Conservation (phyloP, 2,329 filamentous ascomycete species). For the Pseudocercospora cruenta region DNA sequence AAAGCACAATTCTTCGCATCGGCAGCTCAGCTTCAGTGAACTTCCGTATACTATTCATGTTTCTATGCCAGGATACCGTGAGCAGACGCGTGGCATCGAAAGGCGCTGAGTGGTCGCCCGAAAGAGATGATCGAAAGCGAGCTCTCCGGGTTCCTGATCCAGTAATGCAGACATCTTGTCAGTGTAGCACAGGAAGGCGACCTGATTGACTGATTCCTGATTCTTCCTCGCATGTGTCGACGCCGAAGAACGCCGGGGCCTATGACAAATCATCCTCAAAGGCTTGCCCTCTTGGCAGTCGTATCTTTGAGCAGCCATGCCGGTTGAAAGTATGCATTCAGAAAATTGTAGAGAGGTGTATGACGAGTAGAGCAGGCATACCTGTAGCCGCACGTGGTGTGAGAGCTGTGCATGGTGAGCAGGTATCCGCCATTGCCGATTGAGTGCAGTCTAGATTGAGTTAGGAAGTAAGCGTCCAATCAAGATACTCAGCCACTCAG, state of each 20-base stretch:
- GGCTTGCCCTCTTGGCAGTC: neutral
- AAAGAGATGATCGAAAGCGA: neutral
- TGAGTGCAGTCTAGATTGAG: neutral
- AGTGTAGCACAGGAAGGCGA: neutral
- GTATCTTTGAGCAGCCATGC: neutral
- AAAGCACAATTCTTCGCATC: neutral
- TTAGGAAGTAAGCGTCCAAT: neutral
- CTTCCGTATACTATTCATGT: neutral
- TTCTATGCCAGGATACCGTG: neutral
- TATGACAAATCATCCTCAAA: neutral
- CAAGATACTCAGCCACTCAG: neutral
- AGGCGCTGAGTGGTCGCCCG: neutral
- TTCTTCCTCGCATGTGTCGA: neutral
- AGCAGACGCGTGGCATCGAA: neutral
- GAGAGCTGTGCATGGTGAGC: neutral
- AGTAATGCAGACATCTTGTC: neutral
- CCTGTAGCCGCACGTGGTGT: neutral
- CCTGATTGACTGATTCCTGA: neutral
- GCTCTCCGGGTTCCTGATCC: neutral
- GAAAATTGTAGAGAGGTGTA: neutral
- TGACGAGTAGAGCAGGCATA: neutral
- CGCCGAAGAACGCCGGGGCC: neutral
- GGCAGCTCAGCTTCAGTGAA: neutral
- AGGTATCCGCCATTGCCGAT: neutral
- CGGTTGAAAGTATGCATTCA: neutral